Percentiles rank a stretch among this genome's conserved stretches.
Conservation (phyloP, 179 eudicot species). For the Vitellaria paradoxa region DNA sequence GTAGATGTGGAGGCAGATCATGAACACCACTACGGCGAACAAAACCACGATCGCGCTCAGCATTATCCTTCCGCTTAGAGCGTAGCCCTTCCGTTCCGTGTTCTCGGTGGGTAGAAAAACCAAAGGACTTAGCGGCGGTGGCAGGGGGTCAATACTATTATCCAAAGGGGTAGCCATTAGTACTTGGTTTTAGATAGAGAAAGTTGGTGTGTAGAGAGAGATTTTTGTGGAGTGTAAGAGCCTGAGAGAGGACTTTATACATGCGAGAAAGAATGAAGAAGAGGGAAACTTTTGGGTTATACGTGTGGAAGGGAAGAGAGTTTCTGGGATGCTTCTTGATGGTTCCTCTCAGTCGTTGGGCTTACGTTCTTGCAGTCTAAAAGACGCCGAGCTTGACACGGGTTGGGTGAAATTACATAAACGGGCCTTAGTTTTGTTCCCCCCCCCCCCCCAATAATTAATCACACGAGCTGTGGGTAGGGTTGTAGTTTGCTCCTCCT, state of each 20-base stretch:
- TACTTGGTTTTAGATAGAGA: background rate
- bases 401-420: slow-evolving; percentile 18
- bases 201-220: too few species aligned
- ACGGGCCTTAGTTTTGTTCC: background rate
- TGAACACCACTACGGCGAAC: slow-evolving; percentile 57
- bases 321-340: slow-evolving; percentile 13
- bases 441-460: too few species aligned
- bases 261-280: too few species aligned
- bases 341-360: background rate
- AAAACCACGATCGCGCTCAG: slow-evolving; percentile 68
- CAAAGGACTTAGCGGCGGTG: background rate
- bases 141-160: too few species aligned
- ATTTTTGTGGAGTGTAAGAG: too few species aligned
- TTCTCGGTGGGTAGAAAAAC: too few species aligned
- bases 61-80: slow-evolving; percentile 76
- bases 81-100: slow-evolving; percentile 32
- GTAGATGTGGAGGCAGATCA: slow-evolving; percentile 70
- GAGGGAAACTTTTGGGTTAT: background rate
- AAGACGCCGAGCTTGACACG: slow-evolving; percentile 33
- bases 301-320: slow-evolving; percentile 8
- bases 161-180: background rate
- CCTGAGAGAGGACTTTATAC: too few species aligned
- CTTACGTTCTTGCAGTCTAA: background rate
- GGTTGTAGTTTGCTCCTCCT: too few species aligned
- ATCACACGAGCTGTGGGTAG: too few species aligned